Evolutionary conservation across 306 rosid genomes (phyloP).

Genomic region (Myrica gale): DNA sequence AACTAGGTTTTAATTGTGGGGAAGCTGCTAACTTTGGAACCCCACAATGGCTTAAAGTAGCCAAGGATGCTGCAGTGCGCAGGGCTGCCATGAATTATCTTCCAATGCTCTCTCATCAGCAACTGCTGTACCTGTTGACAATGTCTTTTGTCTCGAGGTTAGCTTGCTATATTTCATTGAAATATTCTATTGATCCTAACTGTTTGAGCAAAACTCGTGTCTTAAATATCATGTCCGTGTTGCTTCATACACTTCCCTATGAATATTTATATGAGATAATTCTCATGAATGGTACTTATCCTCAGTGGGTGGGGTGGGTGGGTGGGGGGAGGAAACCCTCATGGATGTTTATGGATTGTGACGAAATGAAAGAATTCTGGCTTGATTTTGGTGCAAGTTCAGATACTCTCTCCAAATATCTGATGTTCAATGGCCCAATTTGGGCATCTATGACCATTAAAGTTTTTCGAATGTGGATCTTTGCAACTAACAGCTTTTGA

Average conservation of each 20-base stretch:
- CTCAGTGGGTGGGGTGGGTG: neutral
- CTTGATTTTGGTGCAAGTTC: neutral
- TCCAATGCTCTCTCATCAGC: slow-evolving; percentile 99
- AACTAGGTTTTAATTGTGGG: slow-evolving; percentile 91
- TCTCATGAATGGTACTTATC: neutral
- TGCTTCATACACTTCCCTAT: slow-evolving; percentile 13
- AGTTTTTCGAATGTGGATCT: neutral
- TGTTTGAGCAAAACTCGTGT: neutral
- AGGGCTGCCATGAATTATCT: slow-evolving; percentile 98
- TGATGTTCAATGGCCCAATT: neutral
- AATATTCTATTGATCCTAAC: neutral
- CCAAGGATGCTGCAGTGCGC: slow-evolving; percentile 98
- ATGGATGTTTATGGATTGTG: neutral
- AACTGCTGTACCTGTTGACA: slow-evolving; percentile 85
- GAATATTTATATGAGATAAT: neutral
- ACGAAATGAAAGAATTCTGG: neutral
- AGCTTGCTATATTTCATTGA: slow-evolving; percentile 14
- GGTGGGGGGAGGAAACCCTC: neutral
- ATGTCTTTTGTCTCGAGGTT: slow-evolving; percentile 96
- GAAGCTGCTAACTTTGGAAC: slow-evolving; percentile 99
- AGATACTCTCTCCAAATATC: neutral
- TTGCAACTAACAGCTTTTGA: neutral
- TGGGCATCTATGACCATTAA: neutral
- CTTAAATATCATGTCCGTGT: slow-evolving; percentile 15
- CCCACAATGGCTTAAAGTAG: slow-evolving; percentile 91